Evolutionary conservation across 106 monocot species (phyloP), one percentile per base, ranked within the genome.

Genomic region (Dioscorea dumetorum): DNA sequence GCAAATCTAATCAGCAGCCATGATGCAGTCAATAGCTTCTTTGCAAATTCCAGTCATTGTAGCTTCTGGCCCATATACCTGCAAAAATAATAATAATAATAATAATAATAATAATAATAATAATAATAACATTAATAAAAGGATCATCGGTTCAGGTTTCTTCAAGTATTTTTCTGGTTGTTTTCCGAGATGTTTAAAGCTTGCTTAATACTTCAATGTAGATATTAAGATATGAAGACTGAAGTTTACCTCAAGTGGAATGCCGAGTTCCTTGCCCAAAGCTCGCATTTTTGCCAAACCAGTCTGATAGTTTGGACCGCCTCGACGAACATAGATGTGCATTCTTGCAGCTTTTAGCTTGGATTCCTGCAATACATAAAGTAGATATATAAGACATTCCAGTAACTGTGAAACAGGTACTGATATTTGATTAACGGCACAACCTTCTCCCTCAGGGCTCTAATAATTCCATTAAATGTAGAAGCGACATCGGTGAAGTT

Each of bases 41-140:
- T 90, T 91, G 83, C 95, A 95, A 14, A 95, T 91, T 28, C 91
- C 88, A 5, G 95, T 95, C 91, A 95, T 95, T 35, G 95, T 95
- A 12, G 76, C 86, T 76, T 95, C 95, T 5, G 91, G 95, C 20
- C 91, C 95, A 63, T 95, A 91, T 19, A 95, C 95, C 95, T 95
- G 50, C 49, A 78, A 49, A 48, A 5, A 19, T 34, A 63, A 64
- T 12, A 23, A 18, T 48, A 17, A 24, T 24, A 1, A 49, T 28
- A 24, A 2, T n/a, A n/a, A n/a, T n/a, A n/a, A n/a, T n/a, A n/a
- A n/a, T n/a, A n/a, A n/a, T n/a, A n/a, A n/a, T n/a, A n/a, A n/a
- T n/a, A n/a, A n/a, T n/a, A n/a, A n/a, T n/a, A n/a, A n/a, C n/a
- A n/a, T n/a, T n/a, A n/a, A n/a, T n/a, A n/a, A n/a, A n/a, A n/a